Percentiles rank a stretch among this genome's conserved stretches.
Conservation (phyloP, 2,329 filamentous ascomycete genomes). For the Fusarium udum region DNA sequence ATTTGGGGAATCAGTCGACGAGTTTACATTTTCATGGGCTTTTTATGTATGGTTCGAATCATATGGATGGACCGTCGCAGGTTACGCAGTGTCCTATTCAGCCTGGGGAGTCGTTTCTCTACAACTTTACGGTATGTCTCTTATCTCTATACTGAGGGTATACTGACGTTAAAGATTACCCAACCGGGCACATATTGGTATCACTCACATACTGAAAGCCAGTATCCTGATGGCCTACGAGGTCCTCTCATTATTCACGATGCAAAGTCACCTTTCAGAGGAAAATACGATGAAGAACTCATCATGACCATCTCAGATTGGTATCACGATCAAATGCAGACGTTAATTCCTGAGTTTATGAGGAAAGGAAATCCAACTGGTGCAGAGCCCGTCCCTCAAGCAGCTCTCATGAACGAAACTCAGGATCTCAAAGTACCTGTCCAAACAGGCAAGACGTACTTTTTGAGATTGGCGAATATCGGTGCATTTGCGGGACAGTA, state of each 20-base stretch:
- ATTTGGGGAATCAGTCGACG: slow-evolving; percentile 69
- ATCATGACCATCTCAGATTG: slow-evolving; percentile 75
- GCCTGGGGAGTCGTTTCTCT: slow-evolving; percentile 72
- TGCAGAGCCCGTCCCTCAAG: slow-evolving; percentile 73
- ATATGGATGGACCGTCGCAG: slow-evolving; percentile 76
- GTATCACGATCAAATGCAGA: slow-evolving; percentile 70
- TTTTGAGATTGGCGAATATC: slow-evolving; percentile 64
- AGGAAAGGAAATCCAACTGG: slow-evolving; percentile 65
- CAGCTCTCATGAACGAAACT: slow-evolving; percentile 77
- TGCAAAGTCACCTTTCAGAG: slow-evolving; percentile 63
- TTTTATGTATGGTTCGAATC: slow-evolving; percentile 71
- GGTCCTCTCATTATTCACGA: slow-evolving; percentile 73
- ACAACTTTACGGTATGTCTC: slow-evolving; percentile 70
- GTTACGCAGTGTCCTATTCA: slow-evolving; percentile 75
- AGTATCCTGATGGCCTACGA: slow-evolving; percentile 76
- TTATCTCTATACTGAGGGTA: neutral
- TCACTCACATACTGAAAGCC: slow-evolving; percentile 73
- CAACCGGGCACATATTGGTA: slow-evolving; percentile 85
- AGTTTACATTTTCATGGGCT: slow-evolving; percentile 77
- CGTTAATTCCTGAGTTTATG: slow-evolving; percentile 59
- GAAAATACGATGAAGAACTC: slow-evolving; percentile 69
- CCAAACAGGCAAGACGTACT: slow-evolving; percentile 68
- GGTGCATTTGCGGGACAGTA: slow-evolving; percentile 76
- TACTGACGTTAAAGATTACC: slow-evolving; percentile 53
- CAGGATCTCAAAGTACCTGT: slow-evolving; percentile 67